Conservation (phyloP, 1,284 basidiomycete species). For the Lentinula novae-zelandiae region DNA sequence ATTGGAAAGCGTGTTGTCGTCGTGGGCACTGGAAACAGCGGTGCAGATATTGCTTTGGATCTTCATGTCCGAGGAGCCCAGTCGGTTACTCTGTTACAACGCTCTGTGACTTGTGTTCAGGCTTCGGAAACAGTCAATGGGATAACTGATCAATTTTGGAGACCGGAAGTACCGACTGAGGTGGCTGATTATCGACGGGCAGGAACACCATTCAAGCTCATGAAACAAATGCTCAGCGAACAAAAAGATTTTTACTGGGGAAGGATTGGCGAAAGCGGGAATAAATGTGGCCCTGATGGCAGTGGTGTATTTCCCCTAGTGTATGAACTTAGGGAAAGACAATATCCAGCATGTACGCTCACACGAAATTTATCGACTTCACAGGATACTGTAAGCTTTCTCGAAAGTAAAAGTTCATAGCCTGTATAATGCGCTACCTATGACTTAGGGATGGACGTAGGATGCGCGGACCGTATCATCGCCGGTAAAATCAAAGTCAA, state of each 20-base stretch:
- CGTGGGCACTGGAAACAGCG: conserved; percentile 36
- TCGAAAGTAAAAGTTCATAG: background rate
- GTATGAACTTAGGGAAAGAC: no score
- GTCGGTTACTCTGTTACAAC: conserved; percentile 36
- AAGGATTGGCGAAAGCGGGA: conserved; percentile 33
- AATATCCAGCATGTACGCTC: no score
- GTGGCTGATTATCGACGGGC: conserved; percentile 42
- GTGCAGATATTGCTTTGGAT: conserved; percentile 36
- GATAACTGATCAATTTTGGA: conserved; percentile 28
- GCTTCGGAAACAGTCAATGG: conserved; percentile 24
- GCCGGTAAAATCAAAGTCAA: conserved; percentile 26
- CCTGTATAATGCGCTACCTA: no score
- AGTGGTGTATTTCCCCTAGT: conserved; percentile 6
- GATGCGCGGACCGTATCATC: conserved; percentile 29
- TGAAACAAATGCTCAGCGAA: conserved; percentile 37
- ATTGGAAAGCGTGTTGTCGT: conserved; percentile 32
- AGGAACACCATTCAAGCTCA: conserved; percentile 35
- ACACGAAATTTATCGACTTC: background rate
- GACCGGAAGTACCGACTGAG: conserved; percentile 36
- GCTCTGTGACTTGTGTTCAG: conserved; percentile 35
- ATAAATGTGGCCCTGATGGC: conserved; percentile 31
- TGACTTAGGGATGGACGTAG: conserved; percentile 35
- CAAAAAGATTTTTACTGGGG: conserved; percentile 28
- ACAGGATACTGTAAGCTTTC: no score
- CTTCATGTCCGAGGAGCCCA: conserved; percentile 25